Evolutionary conservation across 805 yeast genomes (phyloP), one percentile per base, ranked within the genome.

Genomic region (Saturnispora halmiae): DNA sequence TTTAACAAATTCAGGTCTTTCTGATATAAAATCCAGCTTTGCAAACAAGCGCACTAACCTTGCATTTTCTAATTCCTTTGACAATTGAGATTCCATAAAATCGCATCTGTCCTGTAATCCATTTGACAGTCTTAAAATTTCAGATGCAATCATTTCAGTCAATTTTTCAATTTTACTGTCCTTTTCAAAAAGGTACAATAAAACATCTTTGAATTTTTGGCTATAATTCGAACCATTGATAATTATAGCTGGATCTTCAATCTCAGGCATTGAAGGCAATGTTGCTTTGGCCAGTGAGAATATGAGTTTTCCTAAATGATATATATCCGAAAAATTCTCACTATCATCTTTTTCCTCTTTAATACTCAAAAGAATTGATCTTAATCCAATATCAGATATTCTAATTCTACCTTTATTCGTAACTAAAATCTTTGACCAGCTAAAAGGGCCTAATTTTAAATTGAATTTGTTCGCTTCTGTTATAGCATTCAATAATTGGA

Each of bases 21-120:
- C 88, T 44, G 79, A 66, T 21, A 86, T 75, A 49, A 80, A 81
- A 54, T 83, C 85, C 31, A 92, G 64, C 64, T 92, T 92, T 44
- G 87, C 67, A 54, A 90, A 64, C 31, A 92, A 67, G 45, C 97
- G 69, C 50, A 90, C 86, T 24, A 92, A 63, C 45, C 97, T 69
- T 3, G 83, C 92, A 59, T 92, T 92, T 58, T 92, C 97, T 20
- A 88, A 63, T 58, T 90, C 97, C 41, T 72, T 69, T 13, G 75
- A 58, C 30, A 92, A 61, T 45, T 72, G 74, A 3, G 73, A 63
- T 55, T 82, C 88, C 49, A 72, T 66, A 51, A 61, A 72, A 51
- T 82, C 92, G 4, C 70, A 61, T 39, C 66, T 61, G 32, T 65
- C 65, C 53, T 74, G 72, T 15, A 76, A 54, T 2, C 71, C 70